Percentiles rank a stretch among this genome's conserved stretches.
These are phyloP conservation scores for Avena insularis DNA, from an alignment of 176 grass and related monocot genomes.

Conservation along the genomic window DNA sequence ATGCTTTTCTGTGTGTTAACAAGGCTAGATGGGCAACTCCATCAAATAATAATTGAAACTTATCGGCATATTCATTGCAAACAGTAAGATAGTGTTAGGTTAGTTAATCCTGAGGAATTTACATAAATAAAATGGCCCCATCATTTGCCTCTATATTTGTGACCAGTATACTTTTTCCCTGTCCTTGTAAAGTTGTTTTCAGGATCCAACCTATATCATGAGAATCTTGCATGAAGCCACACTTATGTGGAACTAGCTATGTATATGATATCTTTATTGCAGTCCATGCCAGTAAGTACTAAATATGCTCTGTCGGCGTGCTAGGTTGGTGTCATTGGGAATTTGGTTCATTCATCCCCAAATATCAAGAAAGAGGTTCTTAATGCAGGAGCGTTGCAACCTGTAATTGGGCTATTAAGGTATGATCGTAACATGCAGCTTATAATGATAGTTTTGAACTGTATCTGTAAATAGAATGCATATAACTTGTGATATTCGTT, in stretches of 20 bases:
- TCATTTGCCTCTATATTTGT: conserved; percentile 13
- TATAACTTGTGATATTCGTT: conserved; percentile 23
- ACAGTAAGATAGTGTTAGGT: background rate
- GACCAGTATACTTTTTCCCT: conserved; percentile 20
- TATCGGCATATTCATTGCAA: background rate
- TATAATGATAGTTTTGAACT: conserved; percentile 45
- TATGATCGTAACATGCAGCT: conserved; percentile 42
- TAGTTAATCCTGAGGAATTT: conserved; percentile 2
- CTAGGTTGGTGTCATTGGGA: conserved; percentile 99
- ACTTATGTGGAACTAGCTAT: conserved; percentile 2
- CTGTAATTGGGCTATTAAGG: conserved; percentile 98
- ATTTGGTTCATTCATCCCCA: conserved; percentile 99
- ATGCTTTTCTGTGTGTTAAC: conserved; percentile 7
- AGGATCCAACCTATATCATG: conserved; percentile 5
- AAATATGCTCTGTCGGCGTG: conserved; percentile 29
- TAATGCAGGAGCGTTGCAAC: conserved; percentile 85
- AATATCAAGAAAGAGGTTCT: conserved; percentile 99
- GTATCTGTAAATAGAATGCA: conserved; percentile 49
- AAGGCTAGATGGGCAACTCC: background rate
- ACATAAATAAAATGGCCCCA: conserved; percentile 12
- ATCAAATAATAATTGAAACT: conserved; percentile 15
- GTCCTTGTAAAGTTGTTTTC: conserved; percentile 15
- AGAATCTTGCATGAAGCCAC: conserved; percentile 17
- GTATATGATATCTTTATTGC: conserved; percentile 24
- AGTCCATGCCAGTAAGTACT: conserved; percentile 26